These are phyloP conservation scores for Penicillium sp. DNA, from an alignment of 2,329 filamentous ascomycete genomes.

Conservation along the genomic window DNA sequence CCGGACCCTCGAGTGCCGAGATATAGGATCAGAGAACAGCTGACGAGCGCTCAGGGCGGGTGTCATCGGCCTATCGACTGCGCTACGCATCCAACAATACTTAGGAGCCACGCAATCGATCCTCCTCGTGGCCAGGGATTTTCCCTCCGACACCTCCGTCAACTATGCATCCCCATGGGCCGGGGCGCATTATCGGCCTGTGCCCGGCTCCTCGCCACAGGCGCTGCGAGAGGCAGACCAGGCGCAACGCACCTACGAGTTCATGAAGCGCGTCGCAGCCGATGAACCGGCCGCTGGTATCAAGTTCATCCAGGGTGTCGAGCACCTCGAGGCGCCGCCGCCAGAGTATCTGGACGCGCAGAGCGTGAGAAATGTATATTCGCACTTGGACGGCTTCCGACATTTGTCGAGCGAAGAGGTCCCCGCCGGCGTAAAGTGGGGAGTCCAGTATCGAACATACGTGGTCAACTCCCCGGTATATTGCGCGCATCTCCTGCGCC, in stretches of 20 bases:
- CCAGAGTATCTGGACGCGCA: conserved; percentile 33
- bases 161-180: conserved; percentile 50
- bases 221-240: conserved; percentile 36
- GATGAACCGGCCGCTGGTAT: conserved; percentile 40
- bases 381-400: conserved; percentile 37
- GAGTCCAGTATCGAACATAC: conserved; percentile 42
- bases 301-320: conserved; percentile 38
- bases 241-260: conserved; percentile 39
- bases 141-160: conserved; percentile 40
- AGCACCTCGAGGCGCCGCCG: conserved; percentile 43
- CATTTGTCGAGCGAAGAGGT: conserved; percentile 29
- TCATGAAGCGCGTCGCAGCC: conserved; percentile 37
- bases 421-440: conserved; percentile 41
- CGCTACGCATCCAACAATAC: conserved; percentile 34
- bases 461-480: conserved; percentile 47
- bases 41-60: conserved; percentile 35
- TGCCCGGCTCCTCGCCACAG: conserved; percentile 41
- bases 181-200: conserved; percentile 49
- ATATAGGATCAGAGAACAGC: neutral
- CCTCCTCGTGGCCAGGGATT: conserved; percentile 42
- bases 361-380: conserved; percentile 31
- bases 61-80: conserved; percentile 41
- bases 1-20: neutral
- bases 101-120: conserved; percentile 31
- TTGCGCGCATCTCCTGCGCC: conserved; percentile 40